These are phyloP conservation scores for Ajuga chamaepitys DNA, from an alignment of 257 asterid species.

Conservation along the genomic window DNA sequence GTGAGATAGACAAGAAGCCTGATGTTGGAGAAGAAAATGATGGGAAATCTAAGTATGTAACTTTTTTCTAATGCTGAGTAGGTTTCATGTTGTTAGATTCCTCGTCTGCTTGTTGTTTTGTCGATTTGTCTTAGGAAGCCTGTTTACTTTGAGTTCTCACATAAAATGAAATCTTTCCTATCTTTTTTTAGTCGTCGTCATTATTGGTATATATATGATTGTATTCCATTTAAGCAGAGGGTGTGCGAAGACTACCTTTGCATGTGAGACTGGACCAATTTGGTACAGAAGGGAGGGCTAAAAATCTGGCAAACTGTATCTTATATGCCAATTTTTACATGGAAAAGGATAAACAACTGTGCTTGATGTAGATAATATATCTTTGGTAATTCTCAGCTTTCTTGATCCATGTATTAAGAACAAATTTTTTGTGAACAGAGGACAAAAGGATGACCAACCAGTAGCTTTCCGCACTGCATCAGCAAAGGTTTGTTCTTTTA, in stretches of 20 bases:
- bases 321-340: neutral
- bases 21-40: slow-evolving; percentile 73
- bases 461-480: slow-evolving; percentile 79
- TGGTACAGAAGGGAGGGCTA: neutral
- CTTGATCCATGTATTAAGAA: slow-evolving; percentile 13
- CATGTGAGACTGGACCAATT: neutral
- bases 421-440: slow-evolving; percentile 44
- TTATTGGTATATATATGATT: no score
- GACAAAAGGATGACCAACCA: slow-evolving; percentile 67
- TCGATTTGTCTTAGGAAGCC: slow-evolving; percentile 8
- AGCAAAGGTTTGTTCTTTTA: slow-evolving; percentile 56
- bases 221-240: slow-evolving; percentile 8
- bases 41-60: slow-evolving; percentile 54
- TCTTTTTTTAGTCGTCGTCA: neutral
- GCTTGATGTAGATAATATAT: neutral
- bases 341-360: neutral
- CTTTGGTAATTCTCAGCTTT: neutral
- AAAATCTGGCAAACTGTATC: neutral
- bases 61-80: slow-evolving; percentile 6
- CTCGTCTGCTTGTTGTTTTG: slow-evolving; percentile 6
- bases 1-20: slow-evolving; percentile 91
- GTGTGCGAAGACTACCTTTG: neutral
- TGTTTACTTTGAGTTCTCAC: slow-evolving; percentile 1
- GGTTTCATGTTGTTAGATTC: neutral
- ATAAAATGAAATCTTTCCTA: neutral